These are phyloP conservation scores for Fusarium pseudonygamai DNA, from an alignment of 2,329 filamentous ascomycete species.

Conservation along the genomic window DNA sequence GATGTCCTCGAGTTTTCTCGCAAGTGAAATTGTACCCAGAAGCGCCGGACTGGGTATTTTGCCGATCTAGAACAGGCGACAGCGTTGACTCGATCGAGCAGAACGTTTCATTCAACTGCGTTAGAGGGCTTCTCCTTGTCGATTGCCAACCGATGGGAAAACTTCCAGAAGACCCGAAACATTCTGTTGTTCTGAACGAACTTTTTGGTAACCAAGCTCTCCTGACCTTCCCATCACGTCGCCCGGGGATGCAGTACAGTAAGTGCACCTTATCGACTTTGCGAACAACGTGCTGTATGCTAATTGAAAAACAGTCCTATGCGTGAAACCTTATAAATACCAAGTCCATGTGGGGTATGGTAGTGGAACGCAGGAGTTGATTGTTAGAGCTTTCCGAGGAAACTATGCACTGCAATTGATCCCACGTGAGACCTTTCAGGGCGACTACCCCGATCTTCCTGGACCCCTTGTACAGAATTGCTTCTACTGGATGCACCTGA, in stretches of 20 bases:
- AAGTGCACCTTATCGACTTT: neutral
- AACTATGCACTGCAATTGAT: slow-evolving; percentile 36
- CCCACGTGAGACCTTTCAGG: slow-evolving; percentile 26
- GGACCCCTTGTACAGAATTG: slow-evolving; percentile 57
- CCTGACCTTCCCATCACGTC: slow-evolving; percentile 59
- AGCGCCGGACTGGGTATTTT: slow-evolving; percentile 26
- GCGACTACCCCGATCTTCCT: slow-evolving; percentile 57
- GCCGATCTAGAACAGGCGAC: slow-evolving; percentile 9
- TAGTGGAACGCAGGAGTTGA: slow-evolving; percentile 35
- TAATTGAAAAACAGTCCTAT: neutral
- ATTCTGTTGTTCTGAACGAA: slow-evolving; percentile 51
- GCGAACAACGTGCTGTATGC: neutral
- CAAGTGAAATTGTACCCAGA: neutral
- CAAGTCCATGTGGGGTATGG: slow-evolving; percentile 61
- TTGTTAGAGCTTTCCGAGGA: slow-evolving; percentile 38
- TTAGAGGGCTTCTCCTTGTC: slow-evolving; percentile 46
- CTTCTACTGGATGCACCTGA: slow-evolving; percentile 63
- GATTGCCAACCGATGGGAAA: slow-evolving; percentile 51
- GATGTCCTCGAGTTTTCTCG: slow-evolving; percentile 15
- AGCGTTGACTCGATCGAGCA: slow-evolving; percentile 10
- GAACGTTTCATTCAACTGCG: slow-evolving; percentile 46
- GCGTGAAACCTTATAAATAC: slow-evolving; percentile 44
- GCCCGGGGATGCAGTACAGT: slow-evolving; percentile 63
- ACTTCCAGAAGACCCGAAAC: slow-evolving; percentile 61
- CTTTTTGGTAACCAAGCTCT: slow-evolving; percentile 66